Conservation (phyloP, 2,329 filamentous ascomycete species). For the Alternaria brassicicola region DNA sequence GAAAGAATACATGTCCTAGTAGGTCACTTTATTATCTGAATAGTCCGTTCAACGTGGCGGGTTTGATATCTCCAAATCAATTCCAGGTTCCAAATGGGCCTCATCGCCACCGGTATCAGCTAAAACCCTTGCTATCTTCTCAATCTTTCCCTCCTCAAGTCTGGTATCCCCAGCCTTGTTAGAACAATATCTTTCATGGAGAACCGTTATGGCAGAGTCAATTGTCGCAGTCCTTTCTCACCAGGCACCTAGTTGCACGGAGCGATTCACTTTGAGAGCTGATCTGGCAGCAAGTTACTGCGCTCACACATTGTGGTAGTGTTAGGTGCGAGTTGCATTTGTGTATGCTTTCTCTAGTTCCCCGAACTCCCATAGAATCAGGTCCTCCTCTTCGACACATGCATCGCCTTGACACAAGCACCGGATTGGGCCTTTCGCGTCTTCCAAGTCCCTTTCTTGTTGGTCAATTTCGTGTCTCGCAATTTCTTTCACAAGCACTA, state of each 20-base stretch:
- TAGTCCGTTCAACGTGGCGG: background rate
- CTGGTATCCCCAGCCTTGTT: background rate
- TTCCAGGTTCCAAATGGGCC: background rate
- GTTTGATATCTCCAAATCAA: background rate
- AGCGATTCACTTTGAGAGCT: slow-evolving; percentile 9
- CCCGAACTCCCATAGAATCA: slow-evolving; percentile 17
- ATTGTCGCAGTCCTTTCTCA: background rate
- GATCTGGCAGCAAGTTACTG: background rate
- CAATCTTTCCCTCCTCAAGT: background rate
- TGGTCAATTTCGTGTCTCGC: background rate
- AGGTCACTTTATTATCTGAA: background rate
- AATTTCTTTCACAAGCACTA: no score
- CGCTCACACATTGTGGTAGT: background rate
- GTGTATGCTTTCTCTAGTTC: slow-evolving; percentile 7
- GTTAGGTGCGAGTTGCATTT: slow-evolving; percentile 5
- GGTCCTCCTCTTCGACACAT: slow-evolving; percentile 9
- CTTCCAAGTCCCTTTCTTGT: slow-evolving; percentile 1
- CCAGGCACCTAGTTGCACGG: background rate
- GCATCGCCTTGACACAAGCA: slow-evolving; percentile 5
- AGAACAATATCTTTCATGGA: background rate
- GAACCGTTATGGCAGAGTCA: background rate
- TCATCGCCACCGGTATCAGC: background rate
- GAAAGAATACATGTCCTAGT: background rate
- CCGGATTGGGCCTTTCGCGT: slow-evolving; percentile 4
- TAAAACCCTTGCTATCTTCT: background rate